Percentiles rank a stretch among this genome's conserved stretches.
Conservation (phyloP, 2,329 filamentous ascomycete species). For the Aureobasidium leucospermi region DNA sequence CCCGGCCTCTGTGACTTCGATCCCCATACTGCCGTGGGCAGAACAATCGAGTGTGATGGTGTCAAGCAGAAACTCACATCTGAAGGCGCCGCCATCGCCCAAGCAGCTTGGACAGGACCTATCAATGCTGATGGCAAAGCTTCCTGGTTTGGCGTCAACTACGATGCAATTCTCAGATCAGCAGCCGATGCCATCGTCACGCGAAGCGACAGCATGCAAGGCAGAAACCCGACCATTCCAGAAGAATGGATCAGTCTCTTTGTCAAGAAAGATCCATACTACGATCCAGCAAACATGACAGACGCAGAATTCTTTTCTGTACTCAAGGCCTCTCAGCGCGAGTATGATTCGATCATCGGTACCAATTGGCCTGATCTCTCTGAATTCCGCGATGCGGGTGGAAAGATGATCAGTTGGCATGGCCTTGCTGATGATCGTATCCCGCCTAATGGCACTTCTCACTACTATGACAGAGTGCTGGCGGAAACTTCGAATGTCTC, state of each 20-base stretch:
- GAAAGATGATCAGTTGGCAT: conserved; percentile 40
- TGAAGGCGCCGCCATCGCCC: conserved; percentile 25
- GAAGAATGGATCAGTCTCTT: conserved; percentile 31
- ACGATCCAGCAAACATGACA: conserved; percentile 27
- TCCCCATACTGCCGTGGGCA: conserved; percentile 24
- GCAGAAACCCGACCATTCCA: conserved; percentile 25
- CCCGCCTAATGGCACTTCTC: conserved; percentile 27
- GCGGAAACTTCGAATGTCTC: conserved; percentile 20
- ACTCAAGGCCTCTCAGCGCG: conserved; percentile 20
- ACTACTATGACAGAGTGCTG: conserved; percentile 32
- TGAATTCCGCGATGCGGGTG: conserved; percentile 29
- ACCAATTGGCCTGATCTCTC: conserved; percentile 33
- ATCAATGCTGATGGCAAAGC: conserved; percentile 18
- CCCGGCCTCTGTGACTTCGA: conserved; percentile 26
- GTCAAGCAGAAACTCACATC: conserved; percentile 21
- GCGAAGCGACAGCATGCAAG: conserved; percentile 20
- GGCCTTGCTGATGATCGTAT: conserved; percentile 35
- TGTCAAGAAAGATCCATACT: conserved; percentile 26
- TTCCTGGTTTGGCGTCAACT: conserved; percentile 30
- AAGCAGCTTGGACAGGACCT: conserved; percentile 28
- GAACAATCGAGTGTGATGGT: conserved; percentile 22
- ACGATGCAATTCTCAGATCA: conserved; percentile 19
- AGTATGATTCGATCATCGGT: conserved; percentile 31
- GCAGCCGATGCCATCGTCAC: conserved; percentile 25
- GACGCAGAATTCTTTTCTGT: conserved; percentile 21